Percentiles rank a stretch among this genome's conserved stretches.
Conservation (phyloP, 495 filamentous ascomycete species). For the Neurospora sp. region DNA sequence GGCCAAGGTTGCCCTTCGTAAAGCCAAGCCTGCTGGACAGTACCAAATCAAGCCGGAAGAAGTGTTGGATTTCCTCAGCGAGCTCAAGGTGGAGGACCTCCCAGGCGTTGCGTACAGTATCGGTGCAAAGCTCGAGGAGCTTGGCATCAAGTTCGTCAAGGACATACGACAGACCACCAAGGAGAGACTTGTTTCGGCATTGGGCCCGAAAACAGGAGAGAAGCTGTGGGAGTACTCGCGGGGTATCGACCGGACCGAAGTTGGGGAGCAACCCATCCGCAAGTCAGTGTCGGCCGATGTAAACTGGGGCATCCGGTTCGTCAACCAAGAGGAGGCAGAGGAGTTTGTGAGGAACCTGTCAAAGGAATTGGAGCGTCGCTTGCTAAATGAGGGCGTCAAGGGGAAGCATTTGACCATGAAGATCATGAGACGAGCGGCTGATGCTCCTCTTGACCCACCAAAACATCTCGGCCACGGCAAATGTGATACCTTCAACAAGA, state of each 20-base stretch:
- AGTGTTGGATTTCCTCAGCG: slow-evolving; percentile 63
- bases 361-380: slow-evolving; percentile 67
- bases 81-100: slow-evolving; percentile 65
- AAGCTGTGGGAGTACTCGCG: slow-evolving; percentile 86
- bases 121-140: slow-evolving; percentile 71
- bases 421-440: slow-evolving; percentile 74
- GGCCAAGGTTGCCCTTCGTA: slow-evolving; percentile 81
- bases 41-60: slow-evolving; percentile 76
- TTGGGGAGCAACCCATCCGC: slow-evolving; percentile 67
- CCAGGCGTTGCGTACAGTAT: slow-evolving; percentile 87
- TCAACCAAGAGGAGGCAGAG: slow-evolving; percentile 79
- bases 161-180: slow-evolving; percentile 68
- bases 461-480: slow-evolving; percentile 95
- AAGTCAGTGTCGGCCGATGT: slow-evolving; percentile 95
- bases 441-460: slow-evolving; percentile 84
- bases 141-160: slow-evolving; percentile 71
- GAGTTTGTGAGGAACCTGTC: slow-evolving; percentile 77
- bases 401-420: slow-evolving; percentile 85
- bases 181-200: slow-evolving; percentile 56
- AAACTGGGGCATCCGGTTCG: slow-evolving; percentile 96
- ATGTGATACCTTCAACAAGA: slow-evolving; percentile 89
- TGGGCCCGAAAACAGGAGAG: slow-evolving; percentile 88
- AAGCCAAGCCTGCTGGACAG: slow-evolving; percentile 91
- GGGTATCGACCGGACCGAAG: slow-evolving; percentile 77
- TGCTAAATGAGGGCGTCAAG: slow-evolving; percentile 74